Conservation (phyloP, 164 flowering plant genomes). For the Nelumbo lutea region DNA sequence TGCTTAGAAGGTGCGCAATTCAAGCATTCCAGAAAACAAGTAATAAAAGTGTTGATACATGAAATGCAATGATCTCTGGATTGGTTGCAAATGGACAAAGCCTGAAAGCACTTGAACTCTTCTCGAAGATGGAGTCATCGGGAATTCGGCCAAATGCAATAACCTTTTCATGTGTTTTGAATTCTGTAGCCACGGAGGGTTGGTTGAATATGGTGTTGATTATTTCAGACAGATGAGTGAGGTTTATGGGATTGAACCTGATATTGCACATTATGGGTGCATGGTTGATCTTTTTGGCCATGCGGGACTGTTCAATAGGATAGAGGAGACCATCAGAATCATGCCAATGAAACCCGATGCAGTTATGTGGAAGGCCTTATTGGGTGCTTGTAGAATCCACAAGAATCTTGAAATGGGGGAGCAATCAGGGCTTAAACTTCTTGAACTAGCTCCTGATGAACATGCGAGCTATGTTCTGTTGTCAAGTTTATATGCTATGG, state of each 20-base stretch:
- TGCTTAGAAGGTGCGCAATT: background rate
- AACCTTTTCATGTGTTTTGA: background rate
- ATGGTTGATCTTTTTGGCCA: too few relatives aligned
- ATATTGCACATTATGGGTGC: too few relatives aligned
- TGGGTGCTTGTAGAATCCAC: too few relatives aligned
- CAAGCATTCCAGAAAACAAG: background rate
- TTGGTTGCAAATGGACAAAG: background rate
- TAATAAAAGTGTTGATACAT: background rate
- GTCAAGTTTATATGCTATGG: constrained; percentile 4
- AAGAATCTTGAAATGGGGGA: constrained; percentile 6
- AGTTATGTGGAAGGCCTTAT: too few relatives aligned
- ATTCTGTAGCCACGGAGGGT: background rate
- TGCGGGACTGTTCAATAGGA: too few relatives aligned
- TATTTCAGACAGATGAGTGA: background rate
- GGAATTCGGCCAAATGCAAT: background rate
- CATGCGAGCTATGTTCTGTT: constrained; percentile 7
- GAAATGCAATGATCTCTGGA: background rate
- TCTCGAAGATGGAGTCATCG: background rate
- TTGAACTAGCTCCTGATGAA: constrained; percentile 9
- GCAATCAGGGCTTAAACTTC: constrained; percentile 3
- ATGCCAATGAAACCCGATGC: too few relatives aligned
- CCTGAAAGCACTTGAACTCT: background rate
- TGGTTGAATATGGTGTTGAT: background rate
- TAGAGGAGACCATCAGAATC: too few relatives aligned
- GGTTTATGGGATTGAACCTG: background rate